Evolutionary conservation across 345 rosid genomes (phyloP).

Genomic region (Eucalyptus grandis): DNA sequence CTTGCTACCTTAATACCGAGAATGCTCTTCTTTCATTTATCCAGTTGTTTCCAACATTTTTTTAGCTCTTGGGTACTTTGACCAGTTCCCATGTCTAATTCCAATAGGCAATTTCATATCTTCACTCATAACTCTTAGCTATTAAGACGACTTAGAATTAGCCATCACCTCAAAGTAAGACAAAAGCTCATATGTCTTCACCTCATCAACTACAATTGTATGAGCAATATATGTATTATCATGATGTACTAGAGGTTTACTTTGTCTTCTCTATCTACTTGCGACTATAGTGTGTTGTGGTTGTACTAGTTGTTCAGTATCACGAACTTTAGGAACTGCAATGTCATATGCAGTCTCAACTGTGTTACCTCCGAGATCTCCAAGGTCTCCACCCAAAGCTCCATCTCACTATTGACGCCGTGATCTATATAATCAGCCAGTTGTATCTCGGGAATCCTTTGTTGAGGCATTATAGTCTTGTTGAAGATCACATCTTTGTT

Average conservation of each 20-base stretch:
- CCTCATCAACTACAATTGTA: not conserved
- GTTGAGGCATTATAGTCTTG: rapidly evolving
- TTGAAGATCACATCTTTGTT: not conserved
- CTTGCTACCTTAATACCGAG: too few relatives aligned
- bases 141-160: not conserved
- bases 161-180: not conserved
- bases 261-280: not conserved
- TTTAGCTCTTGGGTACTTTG: not conserved
- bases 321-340: not conserved
- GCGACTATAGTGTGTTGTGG: not conserved
- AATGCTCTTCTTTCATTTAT: too few relatives aligned
- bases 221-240: not conserved
- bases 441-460: not conserved
- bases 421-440: not conserved
- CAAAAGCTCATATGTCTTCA: not conserved
- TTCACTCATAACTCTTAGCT: not conserved
- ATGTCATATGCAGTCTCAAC: not conserved
- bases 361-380: not conserved
- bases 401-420: not conserved
- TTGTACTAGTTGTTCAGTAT: not conserved
- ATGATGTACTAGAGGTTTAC: not conserved
- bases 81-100: too few relatives aligned
- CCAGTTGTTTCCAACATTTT: too few relatives aligned
- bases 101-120: not conserved
- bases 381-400: not conserved